Percentiles rank a stretch among this genome's conserved stretches.
These are phyloP conservation scores for Colletotrichum sp. DNA, from an alignment of 2,329 filamentous ascomycete genomes.

Conservation along the genomic window DNA sequence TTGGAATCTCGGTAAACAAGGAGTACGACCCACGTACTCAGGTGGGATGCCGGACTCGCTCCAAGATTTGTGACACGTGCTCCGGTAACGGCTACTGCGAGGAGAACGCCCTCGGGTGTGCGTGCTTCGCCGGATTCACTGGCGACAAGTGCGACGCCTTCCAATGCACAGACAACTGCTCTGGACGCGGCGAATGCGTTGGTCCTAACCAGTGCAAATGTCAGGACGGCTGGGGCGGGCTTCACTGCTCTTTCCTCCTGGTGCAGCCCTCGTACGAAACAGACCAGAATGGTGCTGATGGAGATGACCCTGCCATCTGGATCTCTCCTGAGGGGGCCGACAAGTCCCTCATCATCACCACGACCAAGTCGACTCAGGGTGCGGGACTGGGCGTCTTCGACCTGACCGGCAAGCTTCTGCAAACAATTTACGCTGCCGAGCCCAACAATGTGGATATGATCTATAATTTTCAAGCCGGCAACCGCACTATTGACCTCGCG, in stretches of 20 bases:
- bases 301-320: constrained; percentile 55
- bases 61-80: constrained; percentile 38
- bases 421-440: constrained; percentile 47
- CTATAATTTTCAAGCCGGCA: constrained; percentile 49
- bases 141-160: constrained; percentile 38
- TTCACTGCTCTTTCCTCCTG: constrained; percentile 49
- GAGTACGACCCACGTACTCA: constrained; percentile 39
- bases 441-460: constrained; percentile 62
- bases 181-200: constrained; percentile 43
- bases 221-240: constrained; percentile 45
- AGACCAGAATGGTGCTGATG: constrained; percentile 46
- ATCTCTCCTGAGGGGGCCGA: constrained; percentile 44
- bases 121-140: constrained; percentile 48
- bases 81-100: constrained; percentile 42
- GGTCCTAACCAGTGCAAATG: constrained; percentile 47
- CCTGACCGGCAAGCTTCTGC: constrained; percentile 50
- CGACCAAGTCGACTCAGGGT: constrained; percentile 53
- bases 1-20: constrained; percentile 39
- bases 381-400: constrained; percentile 56
- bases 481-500: constrained; percentile 49
- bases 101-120: constrained; percentile 32
- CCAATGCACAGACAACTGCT: constrained; percentile 45
- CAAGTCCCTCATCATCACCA: constrained; percentile 55
- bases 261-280: constrained; percentile 47
- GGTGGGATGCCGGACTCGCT: constrained; percentile 23